Base-by-base conservation (phyloP, 1,284 basidiomycete genomes). In the Sporisorium exsertum region DNA sequence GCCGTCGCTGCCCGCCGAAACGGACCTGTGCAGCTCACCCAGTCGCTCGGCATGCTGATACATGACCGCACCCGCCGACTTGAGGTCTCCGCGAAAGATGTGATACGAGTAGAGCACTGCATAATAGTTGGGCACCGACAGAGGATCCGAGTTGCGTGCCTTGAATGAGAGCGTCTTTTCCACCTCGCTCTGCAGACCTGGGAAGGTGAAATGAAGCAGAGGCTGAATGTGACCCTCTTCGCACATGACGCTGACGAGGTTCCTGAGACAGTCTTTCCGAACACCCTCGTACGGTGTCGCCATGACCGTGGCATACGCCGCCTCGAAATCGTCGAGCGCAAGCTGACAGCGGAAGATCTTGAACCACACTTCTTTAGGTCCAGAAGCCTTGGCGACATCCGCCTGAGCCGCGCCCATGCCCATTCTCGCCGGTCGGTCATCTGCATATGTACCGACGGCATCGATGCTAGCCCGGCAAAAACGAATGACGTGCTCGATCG, bases 191-290 rank as follows among this genome's bases (percentile, higher is more conserved):
- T 92, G 91, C 75, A 96, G 89, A 0, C 92, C 93, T 24, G 92
- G 89, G 84, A 98, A 98, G 79, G 93, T 94, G 83, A 95, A 91
- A 13, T 90, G 88, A 84, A 95, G 91, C 18, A 99, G 88, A 63
- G 89, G 89, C 61, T 92, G 91, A 24, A 95, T 90, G 60, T 93
- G 90, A 78, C 92, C 90, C 56, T 92, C 90, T 85, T 98, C 94
- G 86, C 96, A 98, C 93, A 99, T 97, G 75, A 90, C 90, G 78
- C 94, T 92, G 60, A 97, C 95, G 10, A 94, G 94, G 3, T 93
- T 93, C 6, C 97, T 95, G 84, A 94, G 95, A 85, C 95, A 97
- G 87, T 95, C 95, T 0, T 97, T 95, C 85, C 97, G 95, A 84
- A 88, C 90, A 5, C 90, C 90, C 79, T 98, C 70, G 55, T 64